Evolutionary conservation across 768 basidiomycete genomes (phyloP).

Genomic region (Podaxis sp.): DNA sequence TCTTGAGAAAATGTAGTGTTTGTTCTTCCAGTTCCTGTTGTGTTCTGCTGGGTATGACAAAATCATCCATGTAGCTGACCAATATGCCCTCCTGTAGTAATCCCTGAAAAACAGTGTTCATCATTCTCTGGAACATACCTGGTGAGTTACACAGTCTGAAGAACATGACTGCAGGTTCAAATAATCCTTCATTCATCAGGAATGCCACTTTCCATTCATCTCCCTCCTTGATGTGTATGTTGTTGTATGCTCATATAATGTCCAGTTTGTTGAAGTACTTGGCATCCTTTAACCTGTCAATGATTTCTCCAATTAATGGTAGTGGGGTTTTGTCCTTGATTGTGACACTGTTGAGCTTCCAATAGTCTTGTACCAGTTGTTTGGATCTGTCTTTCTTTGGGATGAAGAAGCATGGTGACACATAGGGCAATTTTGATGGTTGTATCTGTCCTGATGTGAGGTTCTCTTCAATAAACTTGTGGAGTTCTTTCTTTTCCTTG

Average conservation of each 20-base stretch:
- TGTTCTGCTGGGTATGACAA: constrained; percentile 27
- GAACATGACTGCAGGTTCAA: constrained; percentile 14
- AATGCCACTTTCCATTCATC: background rate
- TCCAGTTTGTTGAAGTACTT: background rate
- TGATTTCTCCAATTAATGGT: constrained; percentile 28
- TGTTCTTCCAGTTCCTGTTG: constrained; percentile 9
- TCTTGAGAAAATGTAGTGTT: constrained; percentile 12
- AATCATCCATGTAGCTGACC: constrained; percentile 37
- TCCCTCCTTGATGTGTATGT: background rate
- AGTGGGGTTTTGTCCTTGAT: constrained; percentile 31
- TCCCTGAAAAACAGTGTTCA: constrained; percentile 5
- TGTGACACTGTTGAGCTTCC: constrained; percentile 30
- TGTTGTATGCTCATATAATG: constrained; percentile 10
- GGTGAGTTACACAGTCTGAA: constrained; percentile 16
- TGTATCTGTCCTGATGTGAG: constrained; percentile 6
- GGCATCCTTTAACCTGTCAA: constrained; percentile 21
- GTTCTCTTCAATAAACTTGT: no score
- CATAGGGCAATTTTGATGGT: constrained; percentile 22
- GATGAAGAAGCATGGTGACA: constrained; percentile 23
- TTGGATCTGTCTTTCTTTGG: constrained; percentile 22
- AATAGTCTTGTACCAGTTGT: constrained; percentile 28
- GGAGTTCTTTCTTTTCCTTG: no score
- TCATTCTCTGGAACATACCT: constrained; percentile 14
- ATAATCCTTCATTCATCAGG: background rate
- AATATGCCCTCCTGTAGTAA: constrained; percentile 16